phyloP scores from a whole-genome alignment of 106 monocot species.

The Gastrodia elata region DNA sequence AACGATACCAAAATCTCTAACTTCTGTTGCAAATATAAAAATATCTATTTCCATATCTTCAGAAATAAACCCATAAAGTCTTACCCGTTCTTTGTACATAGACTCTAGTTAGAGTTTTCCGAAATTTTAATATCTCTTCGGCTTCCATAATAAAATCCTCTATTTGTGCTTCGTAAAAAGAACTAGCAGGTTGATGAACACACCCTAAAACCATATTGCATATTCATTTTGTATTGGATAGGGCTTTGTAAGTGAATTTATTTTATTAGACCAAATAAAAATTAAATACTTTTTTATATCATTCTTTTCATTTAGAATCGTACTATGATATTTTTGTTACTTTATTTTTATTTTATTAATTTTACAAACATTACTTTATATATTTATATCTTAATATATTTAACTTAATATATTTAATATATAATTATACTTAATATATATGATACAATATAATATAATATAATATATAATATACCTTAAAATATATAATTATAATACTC shows the following conservation, averaged over 20 bases:
- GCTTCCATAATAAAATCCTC: neutral
- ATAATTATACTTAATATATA: too few species aligned
- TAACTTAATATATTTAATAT: too few species aligned
- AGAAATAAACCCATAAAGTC: slow-evolving; percentile 7
- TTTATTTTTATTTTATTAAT: neutral
- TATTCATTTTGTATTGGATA: slow-evolving; percentile 1
- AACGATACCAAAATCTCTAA: neutral
- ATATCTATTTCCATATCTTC: slow-evolving; percentile 1
- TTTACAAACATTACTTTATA: too few species aligned
- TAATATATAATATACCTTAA: too few species aligned
- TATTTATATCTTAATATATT: too few species aligned
- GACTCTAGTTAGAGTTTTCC: neutral
- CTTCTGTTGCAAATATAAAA: slow-evolving; percentile 10
- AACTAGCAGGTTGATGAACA: neutral
- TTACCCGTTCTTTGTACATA: slow-evolving; percentile 5
- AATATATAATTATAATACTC: too few species aligned
- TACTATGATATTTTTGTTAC: neutral
- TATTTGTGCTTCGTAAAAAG: neutral
- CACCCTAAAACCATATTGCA: neutral
- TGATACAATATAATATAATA: too few species aligned
- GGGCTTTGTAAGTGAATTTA: neutral
- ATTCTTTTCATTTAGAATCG: neutral
- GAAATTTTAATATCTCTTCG: neutral
- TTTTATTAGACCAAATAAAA: neutral
- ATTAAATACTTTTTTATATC: neutral